These are phyloP conservation scores for Arabidopsis suecica DNA, from an alignment of 345 rosid species.

Conservation along the genomic window DNA sequence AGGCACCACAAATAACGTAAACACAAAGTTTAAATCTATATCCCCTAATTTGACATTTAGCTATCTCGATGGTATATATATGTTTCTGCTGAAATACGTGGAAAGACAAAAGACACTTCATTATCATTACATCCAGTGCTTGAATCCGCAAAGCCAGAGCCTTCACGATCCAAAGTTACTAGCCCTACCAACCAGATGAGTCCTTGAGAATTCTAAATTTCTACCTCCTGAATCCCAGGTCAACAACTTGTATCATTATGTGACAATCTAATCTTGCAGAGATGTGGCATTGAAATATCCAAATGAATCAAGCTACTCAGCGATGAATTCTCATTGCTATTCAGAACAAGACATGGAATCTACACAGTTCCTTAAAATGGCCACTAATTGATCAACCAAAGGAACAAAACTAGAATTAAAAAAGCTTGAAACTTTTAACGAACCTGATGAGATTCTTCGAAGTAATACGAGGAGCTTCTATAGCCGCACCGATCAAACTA, in stretches of 20 bases:
- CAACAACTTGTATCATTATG: not conserved
- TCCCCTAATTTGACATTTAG: not conserved
- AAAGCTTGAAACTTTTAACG: not conserved
- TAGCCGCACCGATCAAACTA: slow-evolving; percentile 98
- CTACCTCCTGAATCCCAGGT: not conserved
- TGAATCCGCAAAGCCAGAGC: slow-evolving; percentile 1
- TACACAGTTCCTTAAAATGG: not conserved
- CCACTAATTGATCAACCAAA: slow-evolving; percentile 12
- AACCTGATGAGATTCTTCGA: slow-evolving; percentile 80
- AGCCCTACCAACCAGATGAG: not conserved
- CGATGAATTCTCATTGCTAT: slow-evolving; percentile 19
- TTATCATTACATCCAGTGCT: not conserved
- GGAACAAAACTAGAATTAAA: slow-evolving; percentile 14
- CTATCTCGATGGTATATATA: not conserved
- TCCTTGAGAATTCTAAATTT: not conserved
- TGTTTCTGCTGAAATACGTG: slow-evolving; percentile 3
- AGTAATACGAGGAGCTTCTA: slow-evolving; percentile 97
- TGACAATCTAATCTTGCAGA: not conserved
- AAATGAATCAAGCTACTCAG: not conserved
- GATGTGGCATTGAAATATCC: not conserved
- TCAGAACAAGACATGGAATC: slow-evolving; percentile 7
- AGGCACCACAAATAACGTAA: not conserved
- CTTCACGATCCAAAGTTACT: not conserved
- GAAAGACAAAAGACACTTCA: slow-evolving; percentile 1
- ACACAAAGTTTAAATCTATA: not conserved